These are phyloP conservation scores for Hymenotorrendiella dingleyae DNA, from an alignment of 2,329 filamentous ascomycete species.

Conservation along the genomic window DNA sequence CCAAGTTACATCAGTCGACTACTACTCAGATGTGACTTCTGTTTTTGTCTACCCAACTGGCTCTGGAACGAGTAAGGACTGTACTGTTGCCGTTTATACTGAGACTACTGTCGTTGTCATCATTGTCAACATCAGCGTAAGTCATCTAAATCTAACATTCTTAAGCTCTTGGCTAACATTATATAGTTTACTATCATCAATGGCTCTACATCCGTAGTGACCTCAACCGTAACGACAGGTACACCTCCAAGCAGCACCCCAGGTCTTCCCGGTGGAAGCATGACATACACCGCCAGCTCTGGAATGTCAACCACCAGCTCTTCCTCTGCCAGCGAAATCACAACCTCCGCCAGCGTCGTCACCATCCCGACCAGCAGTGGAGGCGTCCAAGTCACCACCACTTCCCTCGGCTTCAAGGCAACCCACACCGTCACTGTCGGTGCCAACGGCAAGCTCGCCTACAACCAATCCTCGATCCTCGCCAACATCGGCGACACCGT, in stretches of 20 bases:
- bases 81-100: conserved; percentile 15
- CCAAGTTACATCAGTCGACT: conserved; percentile 12
- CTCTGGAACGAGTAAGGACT: conserved; percentile 5
- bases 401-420: no score
- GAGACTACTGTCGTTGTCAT: conserved; percentile 10
- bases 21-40: conserved; percentile 5
- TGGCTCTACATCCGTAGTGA: conserved; percentile 8
- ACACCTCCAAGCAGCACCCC: no score
- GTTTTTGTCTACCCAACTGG: conserved; percentile 18
- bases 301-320: neutral
- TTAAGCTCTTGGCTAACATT: no score
- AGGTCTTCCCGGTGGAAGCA: no score
- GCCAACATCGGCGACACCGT: conserved; percentile 62
- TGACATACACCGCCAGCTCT: no score
- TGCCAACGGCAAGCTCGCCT: conserved; percentile 30
- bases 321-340: neutral
- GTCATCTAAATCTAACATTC: no score
- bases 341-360: conserved; percentile 1
- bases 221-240: conserved; percentile 7
- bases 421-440: conserved; percentile 12
- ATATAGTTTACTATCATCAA: conserved; percentile 13
- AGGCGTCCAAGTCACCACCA: no score
- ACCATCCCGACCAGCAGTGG: neutral
- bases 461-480: conserved; percentile 51
- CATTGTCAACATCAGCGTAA: conserved; percentile 9